Evolutionary conservation across 2,329 filamentous ascomycete species (phyloP).

Genomic region (Sclerotinia nivalis): DNA sequence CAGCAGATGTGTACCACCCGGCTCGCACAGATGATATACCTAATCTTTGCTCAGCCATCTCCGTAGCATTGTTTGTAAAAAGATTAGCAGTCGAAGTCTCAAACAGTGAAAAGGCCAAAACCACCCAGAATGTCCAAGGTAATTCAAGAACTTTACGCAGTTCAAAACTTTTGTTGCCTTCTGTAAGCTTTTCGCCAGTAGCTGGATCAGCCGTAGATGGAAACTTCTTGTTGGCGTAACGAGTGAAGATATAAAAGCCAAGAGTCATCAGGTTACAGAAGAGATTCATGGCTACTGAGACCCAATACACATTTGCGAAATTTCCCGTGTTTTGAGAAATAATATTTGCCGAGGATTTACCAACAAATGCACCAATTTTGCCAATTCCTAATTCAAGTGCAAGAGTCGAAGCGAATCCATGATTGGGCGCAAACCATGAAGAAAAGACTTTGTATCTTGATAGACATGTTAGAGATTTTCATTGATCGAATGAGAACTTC

Average conservation of each 20-base stretch:
- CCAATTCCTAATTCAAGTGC: constrained; percentile 61
- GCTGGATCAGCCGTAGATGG: constrained; percentile 48
- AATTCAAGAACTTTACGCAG: constrained; percentile 55
- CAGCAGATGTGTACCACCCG: constrained; percentile 60
- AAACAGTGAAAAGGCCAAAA: constrained; percentile 58
- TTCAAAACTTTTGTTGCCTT: constrained; percentile 60
- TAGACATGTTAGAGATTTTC: neutral
- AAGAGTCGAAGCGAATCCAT: constrained; percentile 62
- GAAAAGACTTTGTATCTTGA: constrained; percentile 60
- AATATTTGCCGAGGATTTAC: constrained; percentile 58
- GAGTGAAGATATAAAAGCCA: constrained; percentile 57
- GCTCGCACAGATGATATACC: constrained; percentile 54
- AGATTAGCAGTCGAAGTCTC: constrained; percentile 57
- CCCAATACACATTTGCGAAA: constrained; percentile 64
- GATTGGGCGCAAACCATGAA: constrained; percentile 62
- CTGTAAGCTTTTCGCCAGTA: constrained; percentile 59
- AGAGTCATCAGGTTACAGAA: constrained; percentile 59
- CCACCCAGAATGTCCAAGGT: constrained; percentile 60
- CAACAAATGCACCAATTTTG: constrained; percentile 61
- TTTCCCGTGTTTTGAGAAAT: constrained; percentile 51
- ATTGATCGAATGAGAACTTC: neutral
- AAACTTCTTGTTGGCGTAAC: constrained; percentile 41
- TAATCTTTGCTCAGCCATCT: constrained; percentile 61
- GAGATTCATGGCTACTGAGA: constrained; percentile 62
- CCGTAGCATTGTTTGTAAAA: constrained; percentile 60